Evolutionary conservation across 192 early-diverging fungal species (phyloP).

Genomic region (Chytriomyces sp.): DNA sequence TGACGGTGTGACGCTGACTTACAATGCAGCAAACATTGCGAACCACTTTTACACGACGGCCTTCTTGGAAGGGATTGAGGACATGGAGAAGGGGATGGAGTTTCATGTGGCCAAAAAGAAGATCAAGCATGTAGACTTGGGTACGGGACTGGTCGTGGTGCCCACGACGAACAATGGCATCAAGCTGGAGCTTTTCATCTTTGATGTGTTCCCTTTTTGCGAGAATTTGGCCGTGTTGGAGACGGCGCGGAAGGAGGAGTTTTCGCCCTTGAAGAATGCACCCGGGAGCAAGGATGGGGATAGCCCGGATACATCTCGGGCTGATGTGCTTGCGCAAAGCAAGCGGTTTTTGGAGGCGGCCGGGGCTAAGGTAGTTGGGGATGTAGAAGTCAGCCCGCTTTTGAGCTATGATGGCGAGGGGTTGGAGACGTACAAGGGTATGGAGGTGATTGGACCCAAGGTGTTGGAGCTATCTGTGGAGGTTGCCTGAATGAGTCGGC

Average conservation of each 20-base stretch:
- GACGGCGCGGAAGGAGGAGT: constrained; percentile 90
- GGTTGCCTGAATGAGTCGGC: too few species aligned
- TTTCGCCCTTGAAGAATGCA: constrained; percentile 97
- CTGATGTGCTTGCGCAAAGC: constrained; percentile 86
- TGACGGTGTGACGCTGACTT: constrained; percentile 70
- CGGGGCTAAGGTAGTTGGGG: constrained; percentile 75
- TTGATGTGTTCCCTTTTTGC: constrained; percentile 96
- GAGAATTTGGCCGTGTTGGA: constrained; percentile 90
- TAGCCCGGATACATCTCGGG: constrained; percentile 90
- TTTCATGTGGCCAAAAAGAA: constrained; percentile 99
- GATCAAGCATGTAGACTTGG: constrained; percentile 87
- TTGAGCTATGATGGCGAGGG: constrained; percentile 95
- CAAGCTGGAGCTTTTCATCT: constrained; percentile 99
- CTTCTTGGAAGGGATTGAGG: constrained; percentile 84
- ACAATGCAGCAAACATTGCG: constrained; percentile 95
- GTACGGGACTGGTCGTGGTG: constrained; percentile 65
- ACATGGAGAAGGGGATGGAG: constrained; percentile 81
- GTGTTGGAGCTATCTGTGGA: too few species aligned
- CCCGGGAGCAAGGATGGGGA: constrained; percentile 80
- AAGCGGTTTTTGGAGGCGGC: constrained; percentile 83
- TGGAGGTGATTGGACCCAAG: constrained; percentile 3
- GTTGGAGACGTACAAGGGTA: constrained; percentile 72
- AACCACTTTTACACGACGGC: constrained; percentile 97
- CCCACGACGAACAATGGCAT: constrained; percentile 91
- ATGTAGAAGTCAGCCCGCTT: constrained; percentile 86